Base-by-base conservation (phyloP, 768 basidiomycete genomes). In the Trametes sanguinea region DNA sequence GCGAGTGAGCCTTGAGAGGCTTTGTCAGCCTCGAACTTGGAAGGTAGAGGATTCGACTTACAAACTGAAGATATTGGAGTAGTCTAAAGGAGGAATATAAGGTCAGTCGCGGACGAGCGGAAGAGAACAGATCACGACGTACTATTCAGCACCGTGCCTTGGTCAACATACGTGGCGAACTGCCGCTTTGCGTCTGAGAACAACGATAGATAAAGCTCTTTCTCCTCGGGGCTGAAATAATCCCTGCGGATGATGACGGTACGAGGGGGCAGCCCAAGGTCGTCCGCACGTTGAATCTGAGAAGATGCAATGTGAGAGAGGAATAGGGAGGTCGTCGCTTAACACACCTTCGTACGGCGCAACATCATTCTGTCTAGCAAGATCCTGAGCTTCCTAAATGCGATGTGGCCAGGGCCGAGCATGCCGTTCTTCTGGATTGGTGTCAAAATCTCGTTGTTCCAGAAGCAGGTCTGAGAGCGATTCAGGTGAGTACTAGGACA, bases 301-400 rank as follows among this genome's bases (percentile, higher is more conserved):
- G 73, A 47, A 72, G 67, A 29, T 6, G 1, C 48, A 32, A 52
- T 17, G 42, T 2, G 8, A 16, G 14, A 6, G 6, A 37, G 6
- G 35, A 37, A 37, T 11, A 37, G 6, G 35, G 35, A 6, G 35
- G 35, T 37, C 35, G 35, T 6, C 6, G 35, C 11, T 6, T 52
- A 1, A 54, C 50, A 53, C 59, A 88, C 89, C 80, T 94, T 94
- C 32, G 92, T 94, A 66, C 92, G 81, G 60, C 94, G 88, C 52
- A 98, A 81, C 97, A 98, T 98, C 92, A 98, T 92, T 51, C 92
- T 78, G 70, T 96, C 93, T 39, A 99, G 78, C 22, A 99, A 78
- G 51, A 94, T 83, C 69, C 87, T 91, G 62, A 98, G 80, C 75
- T 97, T 98, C 78, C 91, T 94, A 81, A 98, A 98, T 0, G 95